phyloP scores from a whole-genome alignment of 805 yeast genomes.

The Saccharomycopsis fermentans region DNA sequence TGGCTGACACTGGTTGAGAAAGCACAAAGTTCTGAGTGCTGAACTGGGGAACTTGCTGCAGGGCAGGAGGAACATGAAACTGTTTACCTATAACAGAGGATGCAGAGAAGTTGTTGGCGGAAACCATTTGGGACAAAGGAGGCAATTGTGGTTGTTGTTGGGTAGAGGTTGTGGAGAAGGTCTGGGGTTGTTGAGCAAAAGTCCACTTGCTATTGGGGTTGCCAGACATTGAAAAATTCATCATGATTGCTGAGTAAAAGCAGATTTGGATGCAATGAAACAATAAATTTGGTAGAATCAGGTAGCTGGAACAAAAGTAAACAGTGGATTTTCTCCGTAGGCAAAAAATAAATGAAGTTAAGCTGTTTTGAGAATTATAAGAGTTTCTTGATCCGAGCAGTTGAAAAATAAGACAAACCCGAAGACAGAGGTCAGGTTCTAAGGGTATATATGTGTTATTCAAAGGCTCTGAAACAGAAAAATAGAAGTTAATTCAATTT shows the following conservation, averaged over 20 bases:
- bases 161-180: neutral
- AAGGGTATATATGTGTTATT: no score
- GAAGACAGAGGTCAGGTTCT: no score
- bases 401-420: no score
- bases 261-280: neutral
- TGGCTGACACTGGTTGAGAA: neutral
- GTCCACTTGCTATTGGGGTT: neutral
- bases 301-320: no score
- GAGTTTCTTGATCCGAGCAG: no score
- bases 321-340: no score
- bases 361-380: no score
- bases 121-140: neutral
- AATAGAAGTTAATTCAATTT: no score
- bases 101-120: neutral
- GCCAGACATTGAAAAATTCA: neutral
- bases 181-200: neutral
- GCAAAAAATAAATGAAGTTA: no score
- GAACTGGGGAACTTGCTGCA: neutral
- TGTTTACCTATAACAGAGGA: neutral
- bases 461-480: no score
- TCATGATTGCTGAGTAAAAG: neutral
- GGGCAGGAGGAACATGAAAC: neutral
- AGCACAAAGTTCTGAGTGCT: neutral
- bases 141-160: neutral
- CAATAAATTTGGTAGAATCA: neutral